Evolutionary conservation across 1,284 basidiomycete species (phyloP), one percentile per base, ranked within the genome.

Genomic region (Puccinia horiana): DNA sequence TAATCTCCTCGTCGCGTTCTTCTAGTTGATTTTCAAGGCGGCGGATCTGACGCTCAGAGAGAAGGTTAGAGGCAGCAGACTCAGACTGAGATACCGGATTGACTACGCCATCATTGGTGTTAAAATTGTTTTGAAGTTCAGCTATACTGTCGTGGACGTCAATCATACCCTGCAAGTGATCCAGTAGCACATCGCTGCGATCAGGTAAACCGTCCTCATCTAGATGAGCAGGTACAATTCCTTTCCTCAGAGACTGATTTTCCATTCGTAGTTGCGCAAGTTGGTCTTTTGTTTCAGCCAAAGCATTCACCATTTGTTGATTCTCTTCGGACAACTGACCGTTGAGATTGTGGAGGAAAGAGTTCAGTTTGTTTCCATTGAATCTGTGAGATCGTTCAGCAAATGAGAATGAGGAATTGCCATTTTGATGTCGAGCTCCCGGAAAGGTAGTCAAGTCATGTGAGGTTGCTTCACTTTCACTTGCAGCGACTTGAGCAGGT

Each of bases 311-410:
- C 14, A 94, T 88, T 18, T 86, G 87, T 86, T 92, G 90, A 85
- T 94, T 95, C 88, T 95, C 94, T 86, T 94, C 92, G 83, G 93
- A 92, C 78, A 95, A 86, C 74, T 92, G 89, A 67, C 91, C 88
- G 86, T 95, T 95, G 81, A 95, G 88, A 16, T 92, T 91, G 86
- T 94, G 92, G 84, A 95, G 86, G 86, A 94, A 95, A 9, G 90
- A 89, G 84, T 94, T 94, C 84, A 95, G 87, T 87, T 94, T 95
- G 16, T 89, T 89, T 1, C 92, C 92, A 86, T 95, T 93, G 87
- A 94, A 94, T 37, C 92, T 89, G 90, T 56, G 89, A 52, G 92
- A 92, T 85, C 93, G 93, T 0, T 83, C 78, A 26, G 78, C 83
- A 12, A 83, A 81, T 0, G 84, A 85, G 83, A 94, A 93, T 11